Conservation (phyloP, 257 asterid genomes). For the Primulina tabacum region DNA sequence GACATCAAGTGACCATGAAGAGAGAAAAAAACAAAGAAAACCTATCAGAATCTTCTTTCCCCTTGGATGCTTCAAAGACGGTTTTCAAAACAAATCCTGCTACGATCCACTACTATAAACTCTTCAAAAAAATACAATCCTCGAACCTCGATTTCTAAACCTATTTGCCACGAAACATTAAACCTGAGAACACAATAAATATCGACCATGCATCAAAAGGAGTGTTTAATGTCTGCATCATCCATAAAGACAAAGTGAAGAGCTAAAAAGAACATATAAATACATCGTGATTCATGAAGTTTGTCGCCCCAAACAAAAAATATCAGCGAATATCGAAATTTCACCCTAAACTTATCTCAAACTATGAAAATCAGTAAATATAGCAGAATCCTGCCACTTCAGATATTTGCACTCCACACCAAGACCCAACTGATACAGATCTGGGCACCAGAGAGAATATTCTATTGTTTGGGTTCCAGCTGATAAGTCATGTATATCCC, state of each 20-base stretch:
- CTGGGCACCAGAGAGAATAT: neutral
- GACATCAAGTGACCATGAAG: conserved; percentile 20
- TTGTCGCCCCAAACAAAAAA: neutral
- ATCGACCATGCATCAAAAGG: conserved; percentile 21
- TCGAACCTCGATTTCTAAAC: conserved; percentile 22
- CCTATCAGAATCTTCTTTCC: conserved; percentile 19
- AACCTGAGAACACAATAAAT: conserved; percentile 42
- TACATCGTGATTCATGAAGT: neutral
- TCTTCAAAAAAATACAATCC: conserved; percentile 25
- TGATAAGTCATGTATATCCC: neutral
- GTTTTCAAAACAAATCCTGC: conserved; percentile 25
- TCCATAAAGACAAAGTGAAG: neutral
- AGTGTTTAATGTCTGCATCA: neutral
- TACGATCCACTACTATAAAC: conserved; percentile 26
- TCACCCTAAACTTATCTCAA: neutral
- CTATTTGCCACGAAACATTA: conserved; percentile 29
- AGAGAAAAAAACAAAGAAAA: conserved; percentile 1
- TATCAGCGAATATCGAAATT: neutral
- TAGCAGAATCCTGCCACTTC: neutral
- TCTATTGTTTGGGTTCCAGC: neutral
- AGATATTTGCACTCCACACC: neutral
- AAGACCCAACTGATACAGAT: neutral
- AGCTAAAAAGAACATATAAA: neutral
- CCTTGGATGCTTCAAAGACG: conserved; percentile 17
- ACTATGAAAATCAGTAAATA: neutral